A percentile compares a stretch with the other conserved stretches of the same genome.
Conservation (phyloP, 2,329 filamentous ascomycete genomes). For the Byssothecium circinans region DNA sequence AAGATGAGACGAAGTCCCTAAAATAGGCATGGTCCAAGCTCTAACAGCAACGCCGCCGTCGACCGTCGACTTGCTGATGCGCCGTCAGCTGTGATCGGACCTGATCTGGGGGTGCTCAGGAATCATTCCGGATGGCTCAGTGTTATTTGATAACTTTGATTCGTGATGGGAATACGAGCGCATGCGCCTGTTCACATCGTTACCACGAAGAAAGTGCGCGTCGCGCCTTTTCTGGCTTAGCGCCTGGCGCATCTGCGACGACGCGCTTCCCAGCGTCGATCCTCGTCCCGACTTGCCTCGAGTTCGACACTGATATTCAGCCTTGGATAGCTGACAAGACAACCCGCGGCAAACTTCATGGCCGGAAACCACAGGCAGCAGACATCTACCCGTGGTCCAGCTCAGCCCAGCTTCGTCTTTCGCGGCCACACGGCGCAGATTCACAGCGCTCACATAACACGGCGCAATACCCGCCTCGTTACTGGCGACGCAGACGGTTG, state of each 20-base stretch:
- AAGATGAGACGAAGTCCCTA: neutral
- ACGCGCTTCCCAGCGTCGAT: conserved; percentile 23
- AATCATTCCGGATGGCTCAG: no score
- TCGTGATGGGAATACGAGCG: no score
- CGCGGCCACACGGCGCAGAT: conserved; percentile 83
- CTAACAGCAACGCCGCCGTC: neutral
- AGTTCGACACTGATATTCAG: neutral
- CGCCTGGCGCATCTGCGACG: conserved; percentile 1
- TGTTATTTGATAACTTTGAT: no score
- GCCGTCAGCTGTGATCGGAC: neutral
- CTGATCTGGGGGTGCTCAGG: no score
- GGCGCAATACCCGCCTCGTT: conserved; percentile 72
- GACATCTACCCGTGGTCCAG: conserved; percentile 46
- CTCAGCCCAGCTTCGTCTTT: conserved; percentile 69
- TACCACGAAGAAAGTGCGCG: neutral
- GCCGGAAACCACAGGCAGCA: conserved; percentile 29
- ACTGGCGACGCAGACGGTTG: conserved; percentile 91
- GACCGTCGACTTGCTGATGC: neutral
- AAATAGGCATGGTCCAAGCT: conserved; percentile 2
- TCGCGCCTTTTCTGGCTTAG: neutral
- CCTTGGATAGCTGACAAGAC: conserved; percentile 28
- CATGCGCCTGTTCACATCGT: no score
- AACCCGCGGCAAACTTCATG: conserved; percentile 17
- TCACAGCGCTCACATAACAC: conserved; percentile 73
- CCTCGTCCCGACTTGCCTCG: conserved; percentile 35